Conservation (phyloP, 352 stramenopile genomes). For the Phytophthora meadii region DNA sequence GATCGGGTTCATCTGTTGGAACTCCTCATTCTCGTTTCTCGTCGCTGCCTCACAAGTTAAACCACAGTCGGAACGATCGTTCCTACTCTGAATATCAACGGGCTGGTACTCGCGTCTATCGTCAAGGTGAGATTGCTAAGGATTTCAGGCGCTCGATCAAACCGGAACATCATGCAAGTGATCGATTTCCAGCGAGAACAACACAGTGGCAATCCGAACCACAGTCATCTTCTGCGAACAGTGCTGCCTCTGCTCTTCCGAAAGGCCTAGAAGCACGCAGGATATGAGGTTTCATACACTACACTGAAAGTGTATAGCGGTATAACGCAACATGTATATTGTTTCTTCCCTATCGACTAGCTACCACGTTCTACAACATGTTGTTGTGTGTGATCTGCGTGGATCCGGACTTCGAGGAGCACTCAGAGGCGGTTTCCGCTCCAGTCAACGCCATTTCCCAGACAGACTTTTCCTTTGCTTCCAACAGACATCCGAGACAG, state of each 20-base stretch:
- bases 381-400: not conserved
- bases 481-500: constrained; percentile 53
- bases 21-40: constrained; percentile 8
- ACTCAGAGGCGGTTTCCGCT: constrained; percentile 11
- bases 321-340: not conserved
- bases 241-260: not conserved
- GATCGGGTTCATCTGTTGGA: constrained; percentile 1
- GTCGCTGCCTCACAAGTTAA: not conserved
- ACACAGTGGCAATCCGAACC: no score
- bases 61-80: constrained; percentile 1
- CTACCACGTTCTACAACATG: no score
- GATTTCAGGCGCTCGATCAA: constrained; percentile 8
- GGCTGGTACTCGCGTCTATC: constrained; percentile 11
- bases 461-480: constrained; percentile 51
- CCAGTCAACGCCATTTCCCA: constrained; percentile 49
- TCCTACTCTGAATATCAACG: constrained; percentile 31
- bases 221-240: no score
- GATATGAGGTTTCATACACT: constrained; percentile 5
- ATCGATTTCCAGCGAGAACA: constrained; percentile 8
- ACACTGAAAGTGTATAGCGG: not conserved
- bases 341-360: not conserved
- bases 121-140: constrained; percentile 10
- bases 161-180: not conserved
- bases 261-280: constrained; percentile 8
- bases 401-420: constrained; percentile 20